Conservation (phyloP, 768 basidiomycete genomes). For the Cyclocybe cylindracea region DNA sequence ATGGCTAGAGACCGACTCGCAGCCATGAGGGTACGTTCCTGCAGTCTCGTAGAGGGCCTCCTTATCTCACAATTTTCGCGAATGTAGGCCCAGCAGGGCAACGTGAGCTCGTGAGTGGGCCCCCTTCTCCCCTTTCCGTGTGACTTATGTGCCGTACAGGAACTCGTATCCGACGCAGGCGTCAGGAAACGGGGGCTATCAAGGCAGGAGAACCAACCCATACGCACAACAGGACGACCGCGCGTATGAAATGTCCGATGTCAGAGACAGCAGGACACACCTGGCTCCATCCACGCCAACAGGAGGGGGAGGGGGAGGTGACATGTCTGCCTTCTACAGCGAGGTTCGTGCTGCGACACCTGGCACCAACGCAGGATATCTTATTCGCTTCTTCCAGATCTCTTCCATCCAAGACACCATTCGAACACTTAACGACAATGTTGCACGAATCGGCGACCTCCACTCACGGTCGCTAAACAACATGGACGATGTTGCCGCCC, state of each 20-base stretch:
- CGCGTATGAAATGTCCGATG: conserved; percentile 73
- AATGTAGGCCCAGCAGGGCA: conserved; percentile 66
- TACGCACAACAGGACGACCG: conserved; percentile 68
- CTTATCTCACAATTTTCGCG: conserved; percentile 10
- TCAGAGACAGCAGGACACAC: conserved; percentile 58
- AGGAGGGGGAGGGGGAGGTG: conserved; percentile 38
- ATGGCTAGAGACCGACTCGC: conserved; percentile 94
- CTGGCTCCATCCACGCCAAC: conserved; percentile 33
- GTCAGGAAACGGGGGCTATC: conserved; percentile 48
- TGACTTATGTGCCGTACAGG: conserved; percentile 25
- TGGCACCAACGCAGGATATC: background rate
- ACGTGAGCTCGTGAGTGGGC: conserved; percentile 46
- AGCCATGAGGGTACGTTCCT: conserved; percentile 67
- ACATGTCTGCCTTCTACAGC: conserved; percentile 74
- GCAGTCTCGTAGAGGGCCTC: background rate
- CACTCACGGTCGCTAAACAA: conserved; percentile 77
- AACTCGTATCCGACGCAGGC: conserved; percentile 71
- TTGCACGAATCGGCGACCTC: conserved; percentile 66
- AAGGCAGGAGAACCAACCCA: conserved; percentile 55
- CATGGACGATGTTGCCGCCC: conserved; percentile 67
- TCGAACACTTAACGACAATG: conserved; percentile 66
- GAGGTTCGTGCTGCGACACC: conserved; percentile 47
- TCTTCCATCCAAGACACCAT: conserved; percentile 73
- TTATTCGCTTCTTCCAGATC: conserved; percentile 46
- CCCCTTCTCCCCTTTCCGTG: background rate